Evolutionary conservation across 1,139 yeast species (phyloP).

Genomic region (Debaryomyces coudertii): DNA sequence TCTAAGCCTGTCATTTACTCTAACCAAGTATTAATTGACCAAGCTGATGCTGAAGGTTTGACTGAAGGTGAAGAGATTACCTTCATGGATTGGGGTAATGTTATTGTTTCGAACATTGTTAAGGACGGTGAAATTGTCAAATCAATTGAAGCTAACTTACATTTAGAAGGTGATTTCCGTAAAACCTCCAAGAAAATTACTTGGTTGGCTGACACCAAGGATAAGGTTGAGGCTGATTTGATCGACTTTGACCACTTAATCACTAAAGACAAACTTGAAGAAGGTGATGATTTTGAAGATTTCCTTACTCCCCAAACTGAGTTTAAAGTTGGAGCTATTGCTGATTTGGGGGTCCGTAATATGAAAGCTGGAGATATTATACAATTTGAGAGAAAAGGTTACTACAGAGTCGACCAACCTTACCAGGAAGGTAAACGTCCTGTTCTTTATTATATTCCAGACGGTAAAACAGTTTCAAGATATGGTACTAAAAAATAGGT

Average conservation of each 20-base stretch:
- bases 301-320: slow-evolving; percentile 82
- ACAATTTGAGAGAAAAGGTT: slow-evolving; percentile 94
- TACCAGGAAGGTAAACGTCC: slow-evolving; percentile 60
- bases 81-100: slow-evolving; percentile 97
- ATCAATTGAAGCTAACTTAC: slow-evolving; percentile 70
- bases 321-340: slow-evolving; percentile 72
- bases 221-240: slow-evolving; percentile 65
- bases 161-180: slow-evolving; percentile 91
- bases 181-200: slow-evolving; percentile 89
- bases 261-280: slow-evolving; percentile 89
- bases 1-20: slow-evolving; percentile 70
- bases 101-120: slow-evolving; percentile 67
- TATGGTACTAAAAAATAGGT: slow-evolving; percentile 61
- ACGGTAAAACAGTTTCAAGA: slow-evolving; percentile 83
- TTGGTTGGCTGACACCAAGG: slow-evolving; percentile 83
- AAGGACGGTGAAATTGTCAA: slow-evolving; percentile 58
- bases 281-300: slow-evolving; percentile 86
- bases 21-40: slow-evolving; percentile 69
- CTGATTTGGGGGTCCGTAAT: slow-evolving; percentile 70
- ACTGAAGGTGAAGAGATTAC: slow-evolving; percentile 79
- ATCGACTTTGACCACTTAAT: slow-evolving; percentile 90
- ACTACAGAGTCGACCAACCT: slow-evolving; percentile 73
- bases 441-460: slow-evolving; percentile 86
- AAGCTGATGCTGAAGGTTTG: slow-evolving; percentile 75
- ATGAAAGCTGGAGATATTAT: slow-evolving; percentile 82